phyloP scores from a whole-genome alignment of 345 rosid species.

The Atalantia buxifolia region DNA sequence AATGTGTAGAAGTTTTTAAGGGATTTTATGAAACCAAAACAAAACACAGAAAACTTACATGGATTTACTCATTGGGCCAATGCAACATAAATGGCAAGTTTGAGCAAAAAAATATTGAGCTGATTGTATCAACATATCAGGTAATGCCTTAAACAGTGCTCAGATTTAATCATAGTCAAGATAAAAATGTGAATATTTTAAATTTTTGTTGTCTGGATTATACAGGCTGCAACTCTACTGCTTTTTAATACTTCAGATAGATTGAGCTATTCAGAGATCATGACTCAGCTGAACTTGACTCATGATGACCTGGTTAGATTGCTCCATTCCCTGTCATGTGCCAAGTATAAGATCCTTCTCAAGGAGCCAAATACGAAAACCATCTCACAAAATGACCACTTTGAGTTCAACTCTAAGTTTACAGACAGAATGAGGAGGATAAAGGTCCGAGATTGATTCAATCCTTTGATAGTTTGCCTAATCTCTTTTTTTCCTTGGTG shows the following conservation, averaged over 20 bases:
- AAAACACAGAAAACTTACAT: constrained; percentile 65
- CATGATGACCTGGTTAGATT: constrained; percentile 83
- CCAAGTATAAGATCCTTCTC: constrained; percentile 70
- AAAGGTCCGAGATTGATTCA: constrained; percentile 48
- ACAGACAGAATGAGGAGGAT: constrained; percentile 91
- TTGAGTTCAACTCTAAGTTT: constrained; percentile 77
- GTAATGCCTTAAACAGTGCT: constrained; percentile 22
- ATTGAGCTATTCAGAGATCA: constrained; percentile 75
- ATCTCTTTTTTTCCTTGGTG: background rate
- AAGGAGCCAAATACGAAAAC: constrained; percentile 66
- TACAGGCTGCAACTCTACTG: constrained; percentile 82
- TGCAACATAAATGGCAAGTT: constrained; percentile 61
- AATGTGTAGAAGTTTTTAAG: constrained; percentile 61
- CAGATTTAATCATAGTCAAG: background rate
- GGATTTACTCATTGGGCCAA: constrained; percentile 68
- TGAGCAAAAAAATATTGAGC: constrained; percentile 57
- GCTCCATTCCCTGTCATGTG: constrained; percentile 88
- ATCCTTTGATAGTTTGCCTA: background rate
- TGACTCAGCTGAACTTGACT: constrained; percentile 74
- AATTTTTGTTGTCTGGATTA: constrained; percentile 6
- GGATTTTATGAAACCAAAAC: constrained; percentile 59
- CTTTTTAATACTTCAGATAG: constrained; percentile 81
- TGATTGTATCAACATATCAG: constrained; percentile 80
- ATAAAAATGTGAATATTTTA: background rate
- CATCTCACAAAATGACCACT: constrained; percentile 50